Evolutionary conservation across 1,284 basidiomycete species (phyloP).

Genomic region (Puccinia sorghi): DNA sequence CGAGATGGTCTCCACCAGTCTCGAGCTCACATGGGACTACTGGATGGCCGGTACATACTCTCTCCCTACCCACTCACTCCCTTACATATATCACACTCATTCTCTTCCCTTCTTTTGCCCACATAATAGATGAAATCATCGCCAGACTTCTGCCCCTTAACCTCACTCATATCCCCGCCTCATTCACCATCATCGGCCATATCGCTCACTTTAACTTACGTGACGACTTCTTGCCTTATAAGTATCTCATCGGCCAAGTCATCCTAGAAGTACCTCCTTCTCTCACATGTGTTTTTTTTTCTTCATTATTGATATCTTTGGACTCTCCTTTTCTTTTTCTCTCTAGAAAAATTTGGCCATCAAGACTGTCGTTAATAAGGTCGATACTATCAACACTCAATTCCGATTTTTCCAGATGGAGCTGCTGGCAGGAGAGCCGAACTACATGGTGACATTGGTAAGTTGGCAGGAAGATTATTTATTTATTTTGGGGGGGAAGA

Average conservation of each 20-base stretch:
- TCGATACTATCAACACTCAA: conserved; percentile 79
- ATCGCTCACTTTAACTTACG: conserved; percentile 87
- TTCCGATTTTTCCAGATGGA: conserved; percentile 98
- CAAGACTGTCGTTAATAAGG: conserved; percentile 92
- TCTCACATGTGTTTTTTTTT: not conserved
- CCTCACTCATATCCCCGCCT: conserved; percentile 76
- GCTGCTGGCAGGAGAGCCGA: conserved; percentile 81
- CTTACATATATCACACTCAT: not conserved
- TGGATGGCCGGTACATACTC: conserved; percentile 29
- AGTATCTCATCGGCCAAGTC: conserved; percentile 83
- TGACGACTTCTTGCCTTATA: conserved; percentile 86
- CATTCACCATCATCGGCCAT: conserved; percentile 87
- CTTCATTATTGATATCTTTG: not conserved
- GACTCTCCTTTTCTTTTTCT: not conserved
- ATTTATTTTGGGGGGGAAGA: not conserved
- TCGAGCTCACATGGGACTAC: conserved; percentile 39
- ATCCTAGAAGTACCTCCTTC: conserved; percentile 71
- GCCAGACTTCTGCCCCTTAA: conserved; percentile 74
- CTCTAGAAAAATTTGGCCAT: conserved; percentile 76
- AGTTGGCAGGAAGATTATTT: conserved; percentile 54
- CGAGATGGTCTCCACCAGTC: not conserved
- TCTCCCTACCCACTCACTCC: too few species aligned
- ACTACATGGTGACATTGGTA: conserved; percentile 82
- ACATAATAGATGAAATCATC: conserved; percentile 73
- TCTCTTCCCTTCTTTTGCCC: not conserved